Evolutionary conservation across 257 asterid species (phyloP).

Genomic region (Rauvolfia tetraphylla): DNA sequence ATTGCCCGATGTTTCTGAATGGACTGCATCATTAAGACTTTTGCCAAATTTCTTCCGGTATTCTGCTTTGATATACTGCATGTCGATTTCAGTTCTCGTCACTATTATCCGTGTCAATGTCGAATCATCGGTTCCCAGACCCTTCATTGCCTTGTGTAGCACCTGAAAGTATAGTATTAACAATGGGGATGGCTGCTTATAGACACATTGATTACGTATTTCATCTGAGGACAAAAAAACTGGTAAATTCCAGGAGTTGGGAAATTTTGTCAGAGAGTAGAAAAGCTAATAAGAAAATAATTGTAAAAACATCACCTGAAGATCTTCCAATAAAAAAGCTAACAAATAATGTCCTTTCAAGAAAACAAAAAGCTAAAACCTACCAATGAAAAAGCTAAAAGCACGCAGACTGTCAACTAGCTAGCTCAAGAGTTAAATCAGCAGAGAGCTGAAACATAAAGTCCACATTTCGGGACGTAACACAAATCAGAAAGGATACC

Average conservation of each 20-base stretch:
- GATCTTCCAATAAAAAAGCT: too few relatives aligned
- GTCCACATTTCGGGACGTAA: neutral
- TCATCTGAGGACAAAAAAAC: neutral
- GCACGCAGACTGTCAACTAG: neutral
- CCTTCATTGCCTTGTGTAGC: conserved; percentile 86
- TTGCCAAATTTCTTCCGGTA: conserved; percentile 73
- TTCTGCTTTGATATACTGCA: conserved; percentile 82
- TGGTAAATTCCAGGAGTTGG: neutral
- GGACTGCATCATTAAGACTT: conserved; percentile 59
- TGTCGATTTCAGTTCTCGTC: conserved; percentile 85
- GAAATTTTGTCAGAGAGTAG: neutral
- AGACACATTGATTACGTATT: neutral
- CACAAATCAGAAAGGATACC: conserved; percentile 36
- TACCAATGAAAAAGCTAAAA: neutral
- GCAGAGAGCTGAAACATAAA: neutral
- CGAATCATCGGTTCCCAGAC: conserved; percentile 78
- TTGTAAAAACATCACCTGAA: neutral
- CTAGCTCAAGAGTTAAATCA: neutral
- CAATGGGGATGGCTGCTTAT: neutral
- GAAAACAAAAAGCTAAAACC: neutral
- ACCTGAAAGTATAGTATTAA: conserved; percentile 26
- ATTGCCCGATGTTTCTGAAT: conserved; percentile 68
- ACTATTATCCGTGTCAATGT: conserved; percentile 63
- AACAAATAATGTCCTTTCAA: too few relatives aligned
- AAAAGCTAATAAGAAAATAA: neutral